A percentile compares a stretch with the other conserved stretches of the same genome.
phyloP scores from a whole-genome alignment of 176 grass and related monocot species.

The Avena insularis region DNA sequence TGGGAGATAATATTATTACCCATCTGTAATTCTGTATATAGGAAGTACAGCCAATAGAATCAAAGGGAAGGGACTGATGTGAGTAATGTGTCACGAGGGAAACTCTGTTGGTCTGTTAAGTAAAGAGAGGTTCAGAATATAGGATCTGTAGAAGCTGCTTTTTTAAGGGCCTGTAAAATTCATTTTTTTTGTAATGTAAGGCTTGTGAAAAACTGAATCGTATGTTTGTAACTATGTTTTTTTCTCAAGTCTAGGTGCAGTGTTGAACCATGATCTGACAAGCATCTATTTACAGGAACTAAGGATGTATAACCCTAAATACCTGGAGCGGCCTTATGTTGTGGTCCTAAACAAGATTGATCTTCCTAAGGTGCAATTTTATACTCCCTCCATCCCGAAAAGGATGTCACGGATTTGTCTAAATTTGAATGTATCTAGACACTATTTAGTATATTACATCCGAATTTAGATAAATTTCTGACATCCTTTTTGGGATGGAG shows the following conservation, averaged over 20 bases:
- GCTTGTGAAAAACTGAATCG: neutral
- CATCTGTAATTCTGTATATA: neutral
- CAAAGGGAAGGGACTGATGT: neutral
- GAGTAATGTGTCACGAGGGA: neutral
- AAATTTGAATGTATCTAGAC: too few species aligned
- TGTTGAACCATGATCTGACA: neutral
- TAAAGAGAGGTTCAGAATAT: conserved; percentile 7
- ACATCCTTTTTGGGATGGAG: too few species aligned
- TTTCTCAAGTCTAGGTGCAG: conserved; percentile 12
- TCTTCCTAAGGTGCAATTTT: conserved; percentile 71
- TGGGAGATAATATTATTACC: neutral
- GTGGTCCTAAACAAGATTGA: conserved; percentile 99
- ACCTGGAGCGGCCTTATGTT: conserved; percentile 82
- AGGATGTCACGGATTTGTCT: too few species aligned
- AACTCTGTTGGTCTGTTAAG: neutral
- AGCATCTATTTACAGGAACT: conserved; percentile 72
- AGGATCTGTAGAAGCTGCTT: conserved; percentile 11
- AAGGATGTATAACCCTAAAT: conserved; percentile 97
- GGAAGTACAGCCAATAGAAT: neutral
- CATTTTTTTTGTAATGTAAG: neutral
- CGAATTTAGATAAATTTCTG: too few species aligned
- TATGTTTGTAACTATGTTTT: conserved; percentile 16
- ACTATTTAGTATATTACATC: too few species aligned
- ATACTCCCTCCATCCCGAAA: neutral
- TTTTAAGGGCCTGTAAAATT: conserved; percentile 5